Percentiles rank a stretch among this genome's conserved stretches.
Conservation (phyloP, 768 basidiomycete genomes). For the Sarcodon sp. region DNA sequence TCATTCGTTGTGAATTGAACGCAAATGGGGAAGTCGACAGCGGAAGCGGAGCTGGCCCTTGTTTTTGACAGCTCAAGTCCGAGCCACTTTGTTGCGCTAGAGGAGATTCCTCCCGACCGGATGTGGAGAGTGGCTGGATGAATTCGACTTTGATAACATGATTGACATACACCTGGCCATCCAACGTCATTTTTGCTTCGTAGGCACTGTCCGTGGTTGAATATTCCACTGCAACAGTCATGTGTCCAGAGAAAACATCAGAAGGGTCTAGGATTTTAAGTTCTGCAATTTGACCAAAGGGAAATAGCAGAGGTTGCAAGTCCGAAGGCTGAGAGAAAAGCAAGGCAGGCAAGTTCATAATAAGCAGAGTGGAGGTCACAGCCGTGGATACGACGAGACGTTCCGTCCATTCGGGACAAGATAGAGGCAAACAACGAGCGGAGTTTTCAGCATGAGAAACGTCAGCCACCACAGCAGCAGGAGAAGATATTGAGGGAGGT, state of each 20-base stretch:
- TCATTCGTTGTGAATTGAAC: no score
- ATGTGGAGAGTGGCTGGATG: slow-evolving; percentile 9
- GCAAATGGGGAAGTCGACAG: no score
- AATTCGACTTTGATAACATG: slow-evolving; percentile 26
- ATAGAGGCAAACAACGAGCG: background rate
- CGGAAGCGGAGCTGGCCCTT: no score
- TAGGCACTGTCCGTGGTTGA: slow-evolving; percentile 35
- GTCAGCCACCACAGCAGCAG: slow-evolving; percentile 1
- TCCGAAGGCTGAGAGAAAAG: slow-evolving; percentile 58
- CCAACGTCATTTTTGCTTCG: slow-evolving; percentile 51
- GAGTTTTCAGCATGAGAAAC: background rate
- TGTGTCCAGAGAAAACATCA: slow-evolving; percentile 22
- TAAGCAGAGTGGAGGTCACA: slow-evolving; percentile 28
- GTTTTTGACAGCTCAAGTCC: no score
- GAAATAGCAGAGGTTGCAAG: slow-evolving; percentile 59
- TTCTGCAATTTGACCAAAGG: slow-evolving; percentile 56
- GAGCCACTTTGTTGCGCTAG: no score
- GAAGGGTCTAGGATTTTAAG: slow-evolving; percentile 33
- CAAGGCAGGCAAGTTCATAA: slow-evolving; percentile 51
- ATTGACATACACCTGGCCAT: slow-evolving; percentile 49
- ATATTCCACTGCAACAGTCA: slow-evolving; percentile 57
- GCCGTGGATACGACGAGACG: background rate
- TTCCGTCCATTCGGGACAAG: background rate
- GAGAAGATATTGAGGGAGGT: background rate
- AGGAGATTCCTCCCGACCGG: background rate